Base-by-base conservation (phyloP, 2,329 filamentous ascomycete genomes). In the Cladorrhinum sp. region DNA sequence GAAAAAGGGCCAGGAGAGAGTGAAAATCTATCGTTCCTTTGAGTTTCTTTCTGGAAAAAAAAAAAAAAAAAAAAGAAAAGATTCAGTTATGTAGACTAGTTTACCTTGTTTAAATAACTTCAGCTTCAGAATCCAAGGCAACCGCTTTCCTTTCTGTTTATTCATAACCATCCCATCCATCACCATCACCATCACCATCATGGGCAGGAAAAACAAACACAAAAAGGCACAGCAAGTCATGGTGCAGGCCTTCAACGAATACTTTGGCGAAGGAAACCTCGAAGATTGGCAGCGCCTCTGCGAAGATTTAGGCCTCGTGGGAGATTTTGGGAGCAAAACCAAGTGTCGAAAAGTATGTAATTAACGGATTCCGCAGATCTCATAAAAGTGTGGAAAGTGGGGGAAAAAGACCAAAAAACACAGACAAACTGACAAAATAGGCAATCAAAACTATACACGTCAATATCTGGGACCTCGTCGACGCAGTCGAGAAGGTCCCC, bases 391-490 rank as follows among this genome's bases (percentile, higher is more conserved):
- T 28, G 4, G 4, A 26, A 9, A 4, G 21, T 16, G 1, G 9
- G 20, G 46, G 16, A 24, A 2, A 36, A 28, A 16, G 10, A 30
- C n/a, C n/a, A n/a, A n/a, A n/a, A n/a, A n/a, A n/a, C n/a, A n/a
- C n/a, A n/a, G n/a, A n/a, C n/a, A n/a, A n/a, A n/a, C n/a, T n/a
- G n/a, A n/a, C n/a, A n/a, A 18, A 1, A 24, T 33, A 82, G 80
- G 77, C 73, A 2, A 68, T 82, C 1, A 67, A 66, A n/a, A 64
- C 53, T 0, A 70, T 82, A 3, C 75, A 76, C 68, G 73, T 83
- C 60, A 83, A 83, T 61, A 82, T 83, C 39, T 63, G 62, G 26
- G 81, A 84, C 67, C 79, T 84, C 59, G 68, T 84, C 6, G 64
- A 64, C 0, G 75, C 73, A 9, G 58, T 75, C 23, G 58, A 67